Base-by-base conservation (phyloP, 2,329 filamentous ascomycete species). In the Verticillium klebahnii region DNA sequence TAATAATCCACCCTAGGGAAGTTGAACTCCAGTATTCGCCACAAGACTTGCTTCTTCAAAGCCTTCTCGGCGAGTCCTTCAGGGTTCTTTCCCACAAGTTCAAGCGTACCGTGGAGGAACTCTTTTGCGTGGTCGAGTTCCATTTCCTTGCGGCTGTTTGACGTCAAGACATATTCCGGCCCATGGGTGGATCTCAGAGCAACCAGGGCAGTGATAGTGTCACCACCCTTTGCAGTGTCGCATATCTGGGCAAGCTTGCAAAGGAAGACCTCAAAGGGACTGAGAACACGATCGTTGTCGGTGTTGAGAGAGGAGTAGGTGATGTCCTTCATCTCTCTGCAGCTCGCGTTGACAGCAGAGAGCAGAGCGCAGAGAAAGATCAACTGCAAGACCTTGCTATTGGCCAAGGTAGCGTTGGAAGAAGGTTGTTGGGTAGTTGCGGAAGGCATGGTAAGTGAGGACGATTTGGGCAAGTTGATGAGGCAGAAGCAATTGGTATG, bases 201-300 rank as follows among this genome's bases (percentile, higher is more conserved):
- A 9, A 56, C 61, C 5, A 65, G 25, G 14, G 62, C 55, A 1
- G 62, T 67, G 14, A 63, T 59, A 11, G 63, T 65, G 3, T 54
- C 58, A 2, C 62, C 60, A 14, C 63, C 61, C 50, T 58, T 60
- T 32, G 56, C 2, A 17, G 14, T 64, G 45, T 67, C 63, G 25
- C 61, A 66, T 5, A 66, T 34, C 17, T 66, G 60, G 2, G 65
- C 62, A 17, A 67, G 62, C 54, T 65, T 64, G 58, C 58, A 63
- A 14, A 66, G n/a, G 19, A 65, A 65, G 1, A 1, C 59, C 17
- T 63, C 58, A 25, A 19, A 60, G 8, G 15, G n/a, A 32, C 23
- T 58, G 8, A 62, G 40, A 17, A 39, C 52, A 12, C 37, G 9
- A 5, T 50, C 60, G 9, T 54, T 57, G 32, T 29, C 57, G 7